A percentile compares a stretch with the other conserved stretches of the same genome.
Evolutionary conservation across 805 yeast species (phyloP).

Genomic region (Suhomyces sp.): DNA sequence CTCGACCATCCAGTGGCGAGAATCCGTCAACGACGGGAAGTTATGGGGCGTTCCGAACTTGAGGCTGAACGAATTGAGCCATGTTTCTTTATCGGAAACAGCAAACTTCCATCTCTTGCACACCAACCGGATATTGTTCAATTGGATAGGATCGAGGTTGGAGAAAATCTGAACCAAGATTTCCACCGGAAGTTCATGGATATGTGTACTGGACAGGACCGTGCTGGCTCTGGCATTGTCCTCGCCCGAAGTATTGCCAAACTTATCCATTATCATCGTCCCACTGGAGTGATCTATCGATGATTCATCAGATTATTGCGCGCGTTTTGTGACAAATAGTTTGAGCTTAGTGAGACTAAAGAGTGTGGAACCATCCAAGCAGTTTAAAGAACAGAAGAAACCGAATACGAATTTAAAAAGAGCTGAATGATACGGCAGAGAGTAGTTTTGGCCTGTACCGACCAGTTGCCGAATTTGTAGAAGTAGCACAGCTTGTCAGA

Average conservation of each 20-base stretch:
- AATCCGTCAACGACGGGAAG: slow-evolving; percentile 46
- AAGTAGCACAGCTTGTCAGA: not conserved
- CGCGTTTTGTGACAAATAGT: not conserved
- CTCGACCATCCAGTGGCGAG: slow-evolving; percentile 47
- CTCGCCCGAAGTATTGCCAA: slow-evolving; percentile 20
- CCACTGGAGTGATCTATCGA: not conserved
- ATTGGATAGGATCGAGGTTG: slow-evolving; percentile 43
- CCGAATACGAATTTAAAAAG: too few species aligned
- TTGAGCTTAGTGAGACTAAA: not conserved
- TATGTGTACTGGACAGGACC: not conserved
- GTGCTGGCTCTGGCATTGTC: not conserved
- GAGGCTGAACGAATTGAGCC: slow-evolving; percentile 45
- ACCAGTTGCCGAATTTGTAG: not conserved
- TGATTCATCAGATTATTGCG: not conserved
- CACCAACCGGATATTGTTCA: slow-evolving; percentile 40
- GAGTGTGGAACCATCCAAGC: not conserved
- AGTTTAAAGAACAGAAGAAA: too few species aligned
- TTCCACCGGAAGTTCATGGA: slow-evolving; percentile 41
- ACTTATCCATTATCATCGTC: slow-evolving; percentile 9
- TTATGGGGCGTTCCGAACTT: slow-evolving; percentile 33
- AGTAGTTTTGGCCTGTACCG: not conserved
- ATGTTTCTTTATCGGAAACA: slow-evolving; percentile 43
- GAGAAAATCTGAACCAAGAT: slow-evolving; percentile 44
- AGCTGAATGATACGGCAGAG: not conserved
- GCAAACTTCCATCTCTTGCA: slow-evolving; percentile 48